Evolutionary conservation across 2,329 filamentous ascomycete genomes (phyloP).

Genomic region (Aspergillus fijiensis): DNA sequence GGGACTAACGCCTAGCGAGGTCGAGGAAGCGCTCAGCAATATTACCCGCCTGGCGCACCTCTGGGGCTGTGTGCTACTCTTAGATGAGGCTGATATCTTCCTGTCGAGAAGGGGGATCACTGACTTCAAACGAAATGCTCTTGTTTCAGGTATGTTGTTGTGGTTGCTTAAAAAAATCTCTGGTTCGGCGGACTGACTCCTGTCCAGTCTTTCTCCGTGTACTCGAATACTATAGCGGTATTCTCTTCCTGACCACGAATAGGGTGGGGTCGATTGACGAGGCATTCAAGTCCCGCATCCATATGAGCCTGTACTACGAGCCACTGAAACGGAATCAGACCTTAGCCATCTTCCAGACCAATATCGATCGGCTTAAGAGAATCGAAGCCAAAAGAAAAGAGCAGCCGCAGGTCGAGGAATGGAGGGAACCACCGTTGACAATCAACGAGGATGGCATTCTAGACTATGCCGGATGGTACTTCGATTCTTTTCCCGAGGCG

Average conservation of each 20-base stretch:
- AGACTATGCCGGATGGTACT: constrained; percentile 1
- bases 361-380: not conserved
- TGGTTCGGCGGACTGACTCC: too few species aligned
- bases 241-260: constrained; percentile 25
- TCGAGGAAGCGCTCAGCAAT: constrained; percentile 18
- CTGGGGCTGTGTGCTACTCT: constrained; percentile 12
- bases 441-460: constrained; percentile 3
- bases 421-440: not conserved
- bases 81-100: constrained; percentile 18
- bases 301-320: constrained; percentile 15
- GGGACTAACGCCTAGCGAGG: constrained; percentile 7
- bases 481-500: not conserved
- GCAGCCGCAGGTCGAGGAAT: not conserved
- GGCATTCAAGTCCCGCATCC: constrained; percentile 18
- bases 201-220: constrained; percentile 20
- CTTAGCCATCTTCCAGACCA: not conserved
- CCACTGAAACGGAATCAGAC: not conserved
- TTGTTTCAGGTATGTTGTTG: constrained; percentile 13
- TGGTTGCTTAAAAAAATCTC: too few species aligned
- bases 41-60: constrained; percentile 18
- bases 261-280: constrained; percentile 14
- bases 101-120: constrained; percentile 11
- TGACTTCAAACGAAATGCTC: constrained; percentile 21
- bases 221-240: constrained; percentile 25
- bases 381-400: not conserved